These are phyloP conservation scores for Pholiota adiposa DNA, from an alignment of 1,284 basidiomycete species.

Conservation along the genomic window DNA sequence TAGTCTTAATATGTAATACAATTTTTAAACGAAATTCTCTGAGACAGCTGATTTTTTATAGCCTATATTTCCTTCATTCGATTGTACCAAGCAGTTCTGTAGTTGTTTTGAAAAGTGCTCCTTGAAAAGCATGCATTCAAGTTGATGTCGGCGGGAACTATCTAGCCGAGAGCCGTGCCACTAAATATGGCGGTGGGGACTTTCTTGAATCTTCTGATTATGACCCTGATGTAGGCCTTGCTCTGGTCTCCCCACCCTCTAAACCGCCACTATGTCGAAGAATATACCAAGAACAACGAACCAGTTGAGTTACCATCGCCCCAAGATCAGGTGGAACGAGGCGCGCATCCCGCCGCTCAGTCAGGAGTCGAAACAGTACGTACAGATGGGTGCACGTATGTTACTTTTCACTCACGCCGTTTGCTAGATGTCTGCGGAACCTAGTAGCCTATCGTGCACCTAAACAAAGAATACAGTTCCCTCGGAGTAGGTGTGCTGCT, in stretches of 20 bases:
- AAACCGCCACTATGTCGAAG: slow-evolving; percentile 16
- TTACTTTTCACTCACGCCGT: background rate
- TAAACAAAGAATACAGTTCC: slow-evolving; percentile 47
- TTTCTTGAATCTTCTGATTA: background rate
- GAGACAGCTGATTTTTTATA: too few species aligned
- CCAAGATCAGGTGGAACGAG: slow-evolving; percentile 39
- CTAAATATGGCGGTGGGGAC: background rate
- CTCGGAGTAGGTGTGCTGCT: slow-evolving; percentile 64
- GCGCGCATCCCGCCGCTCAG: slow-evolving; percentile 49
- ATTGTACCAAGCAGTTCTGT: too few species aligned
- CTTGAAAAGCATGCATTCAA: too few species aligned
- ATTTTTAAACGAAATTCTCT: too few species aligned
- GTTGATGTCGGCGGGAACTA: background rate
- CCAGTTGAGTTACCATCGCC: slow-evolving; percentile 47
- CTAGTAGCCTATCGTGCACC: slow-evolving; percentile 58
- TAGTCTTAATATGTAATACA: too few species aligned
- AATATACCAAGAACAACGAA: slow-evolving; percentile 18
- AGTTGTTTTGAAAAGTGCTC: too few species aligned
- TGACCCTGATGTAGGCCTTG: slow-evolving; percentile 2
- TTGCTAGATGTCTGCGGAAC: slow-evolving; percentile 60
- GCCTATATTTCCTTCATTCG: too few species aligned
- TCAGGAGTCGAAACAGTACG: slow-evolving; percentile 49
- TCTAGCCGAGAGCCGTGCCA: background rate
- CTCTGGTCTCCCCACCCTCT: background rate
- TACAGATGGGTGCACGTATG: background rate